These are phyloP conservation scores for Hydnomerulius pinastri DNA, from an alignment of 768 basidiomycete genomes.

Conservation along the genomic window DNA sequence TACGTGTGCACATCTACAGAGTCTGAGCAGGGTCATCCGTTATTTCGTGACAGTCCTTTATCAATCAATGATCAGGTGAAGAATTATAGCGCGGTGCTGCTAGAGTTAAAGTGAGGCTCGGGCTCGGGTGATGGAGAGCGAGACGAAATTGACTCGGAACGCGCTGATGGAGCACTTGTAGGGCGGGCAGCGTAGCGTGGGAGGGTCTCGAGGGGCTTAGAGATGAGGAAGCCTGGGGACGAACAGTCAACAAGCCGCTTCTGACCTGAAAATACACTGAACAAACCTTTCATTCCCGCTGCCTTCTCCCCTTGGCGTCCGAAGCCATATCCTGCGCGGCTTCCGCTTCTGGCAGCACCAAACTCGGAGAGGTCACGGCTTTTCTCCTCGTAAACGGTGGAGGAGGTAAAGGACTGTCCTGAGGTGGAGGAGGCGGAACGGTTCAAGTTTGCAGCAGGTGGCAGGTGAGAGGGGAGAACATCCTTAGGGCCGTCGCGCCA, in stretches of 20 bases:
- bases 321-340: slow-evolving; percentile 69
- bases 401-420: slow-evolving; percentile 24
- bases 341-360: slow-evolving; percentile 18
- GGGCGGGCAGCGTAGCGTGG: slow-evolving; percentile 56
- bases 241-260: slow-evolving; percentile 4
- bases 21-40: slow-evolving; percentile 11
- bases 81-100: slow-evolving; percentile 28
- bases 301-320: slow-evolving; percentile 78
- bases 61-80: slow-evolving; percentile 19
- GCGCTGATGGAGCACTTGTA: slow-evolving; percentile 21
- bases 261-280: slow-evolving; percentile 1
- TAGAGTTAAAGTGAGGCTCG: slow-evolving; percentile 29
- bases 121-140: slow-evolving; percentile 19
- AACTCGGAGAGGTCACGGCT: slow-evolving; percentile 21
- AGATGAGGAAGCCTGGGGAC: slow-evolving; percentile 53
- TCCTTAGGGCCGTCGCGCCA: slow-evolving; percentile 59
- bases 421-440: slow-evolving; percentile 26
- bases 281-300: slow-evolving; percentile 58
- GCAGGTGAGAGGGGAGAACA: slow-evolving; percentile 50
- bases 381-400: slow-evolving; percentile 34
- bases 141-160: too few relatives aligned
- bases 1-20: slow-evolving; percentile 14
- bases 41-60: slow-evolving; percentile 18
- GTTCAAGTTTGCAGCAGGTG: slow-evolving; percentile 20
- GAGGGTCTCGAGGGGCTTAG: slow-evolving; percentile 61